phyloP scores from a whole-genome alignment of 2,329 filamentous ascomycete species.

The Colletotrichum sojae region DNA sequence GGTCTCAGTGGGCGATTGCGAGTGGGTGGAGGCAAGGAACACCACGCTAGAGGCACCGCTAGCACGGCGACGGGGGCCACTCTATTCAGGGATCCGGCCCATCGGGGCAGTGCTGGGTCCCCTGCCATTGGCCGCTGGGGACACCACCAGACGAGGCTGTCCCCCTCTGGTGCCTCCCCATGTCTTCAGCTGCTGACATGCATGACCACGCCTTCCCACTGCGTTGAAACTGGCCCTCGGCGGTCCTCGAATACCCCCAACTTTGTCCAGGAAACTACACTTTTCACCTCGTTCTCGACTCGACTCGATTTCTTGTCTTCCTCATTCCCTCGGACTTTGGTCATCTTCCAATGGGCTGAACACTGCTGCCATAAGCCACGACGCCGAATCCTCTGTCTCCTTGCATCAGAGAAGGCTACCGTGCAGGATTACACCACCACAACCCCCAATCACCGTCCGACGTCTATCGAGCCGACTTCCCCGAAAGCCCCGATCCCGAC shows the following conservation, averaged over 20 bases:
- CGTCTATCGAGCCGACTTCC: slow-evolving; percentile 3
- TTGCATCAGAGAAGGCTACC: slow-evolving; percentile 28
- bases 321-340: background rate
- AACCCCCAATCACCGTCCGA: background rate
- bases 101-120: slow-evolving; percentile 28
- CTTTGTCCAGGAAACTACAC: background rate
- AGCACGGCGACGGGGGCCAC: slow-evolving; percentile 19
- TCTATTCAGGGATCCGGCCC: slow-evolving; percentile 24
- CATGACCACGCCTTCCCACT: slow-evolving; percentile 33
- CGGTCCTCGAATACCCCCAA: background rate
- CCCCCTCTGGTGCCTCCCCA: slow-evolving; percentile 7
- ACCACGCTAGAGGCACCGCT: slow-evolving; percentile 23
- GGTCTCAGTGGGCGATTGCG: slow-evolving; percentile 6
- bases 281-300: slow-evolving; percentile 2
- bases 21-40: slow-evolving; percentile 19
- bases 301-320: slow-evolving; percentile 7
- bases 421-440: slow-evolving; percentile 11
- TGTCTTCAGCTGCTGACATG: slow-evolving; percentile 41
- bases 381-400: slow-evolving; percentile 26
- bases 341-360: slow-evolving; percentile 29
- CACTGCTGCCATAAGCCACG: slow-evolving; percentile 13
- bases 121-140: slow-evolving; percentile 15
- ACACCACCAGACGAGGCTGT: slow-evolving; percentile 30
- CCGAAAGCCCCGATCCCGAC: background rate
- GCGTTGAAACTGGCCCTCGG: slow-evolving; percentile 15